Base-by-base conservation (phyloP, 805 yeast genomes). In the Lipomyces mesembrius region DNA sequence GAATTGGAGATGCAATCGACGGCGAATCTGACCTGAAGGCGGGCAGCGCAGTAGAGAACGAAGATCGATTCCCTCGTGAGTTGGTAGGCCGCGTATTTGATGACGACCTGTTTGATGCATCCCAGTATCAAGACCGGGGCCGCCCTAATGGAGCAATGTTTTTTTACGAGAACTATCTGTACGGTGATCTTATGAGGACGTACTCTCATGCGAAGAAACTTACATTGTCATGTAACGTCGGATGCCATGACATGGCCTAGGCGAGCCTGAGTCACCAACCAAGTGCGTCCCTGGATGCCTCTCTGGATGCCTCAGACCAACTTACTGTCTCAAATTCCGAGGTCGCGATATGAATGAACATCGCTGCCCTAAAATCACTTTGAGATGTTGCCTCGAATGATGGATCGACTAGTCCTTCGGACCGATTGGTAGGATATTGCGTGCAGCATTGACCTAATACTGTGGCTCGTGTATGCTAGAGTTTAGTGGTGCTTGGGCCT, bases 401-500 rank as follows among this genome's bases (percentile, higher is more conserved):
- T 52, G 32, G 22, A 14, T 27, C 9, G 46, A n/a, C 32, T 52
- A 14, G 55, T 12, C 34, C 32, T 9, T 35, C 39, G 14, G 39
- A 35, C 39, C 12, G 39, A 35, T 35, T 35, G 39, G 39, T 35
- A 20, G 7, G 54, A 51, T 14, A 25, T 51, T 12, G 54, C 27
- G 9, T 11, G 54, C 39, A 35, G 39, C 27, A 2, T 25, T 25
- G 27, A 25, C 27, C 27, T 25, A 25, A 25, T 25, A 11, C 11
- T 35, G 39, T 27, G 29, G 29, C 29, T 27, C 2, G 29, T 32
- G 14, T 32, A 12, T 32, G 29, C 37, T 27, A 63, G 67, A 59
- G 63, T 8, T 34, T 66, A 43, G 64, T 56, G 12, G 59, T 65
- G 39, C 56, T 52, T 60, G 69, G 70, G 25, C 35, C 65, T 9